Conservation (phyloP, 495 filamentous ascomycete species). For the Aspergillus panamensis region DNA sequence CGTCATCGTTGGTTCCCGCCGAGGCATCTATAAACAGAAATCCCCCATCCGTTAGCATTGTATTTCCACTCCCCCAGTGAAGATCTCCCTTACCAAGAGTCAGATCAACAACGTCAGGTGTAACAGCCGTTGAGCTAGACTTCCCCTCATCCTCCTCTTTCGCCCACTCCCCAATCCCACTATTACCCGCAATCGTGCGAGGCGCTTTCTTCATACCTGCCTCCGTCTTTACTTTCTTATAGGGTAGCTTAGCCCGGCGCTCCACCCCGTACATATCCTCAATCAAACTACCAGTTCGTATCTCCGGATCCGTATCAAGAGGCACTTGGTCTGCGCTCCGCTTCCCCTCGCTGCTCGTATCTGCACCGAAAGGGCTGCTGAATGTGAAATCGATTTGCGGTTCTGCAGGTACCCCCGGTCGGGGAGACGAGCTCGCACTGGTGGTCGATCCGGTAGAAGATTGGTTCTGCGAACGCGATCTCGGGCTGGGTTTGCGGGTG, state of each 20-base stretch:
- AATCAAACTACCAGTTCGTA: conserved; percentile 43
- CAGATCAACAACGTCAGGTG: conserved; percentile 57
- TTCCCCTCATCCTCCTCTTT: conserved; percentile 52
- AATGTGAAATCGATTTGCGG: conserved; percentile 31
- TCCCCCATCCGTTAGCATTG: background rate
- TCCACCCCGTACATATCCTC: conserved; percentile 72
- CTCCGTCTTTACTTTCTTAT: conserved; percentile 63
- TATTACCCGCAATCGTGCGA: conserved; percentile 45
- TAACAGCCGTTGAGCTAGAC: conserved; percentile 20
- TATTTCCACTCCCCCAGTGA: background rate
- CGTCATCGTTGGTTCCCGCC: conserved; percentile 32
- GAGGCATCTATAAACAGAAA: conserved; percentile 21
- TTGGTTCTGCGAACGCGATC: conserved; percentile 14
- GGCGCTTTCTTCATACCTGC: conserved; percentile 32
- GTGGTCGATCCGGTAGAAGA: conserved; percentile 9
- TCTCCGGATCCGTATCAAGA: conserved; percentile 14
- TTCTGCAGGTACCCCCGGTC: conserved; percentile 9
- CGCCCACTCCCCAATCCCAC: conserved; percentile 61
- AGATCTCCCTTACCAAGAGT: conserved; percentile 48
- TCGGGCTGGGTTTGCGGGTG: conserved; percentile 11
- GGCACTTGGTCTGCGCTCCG: conserved; percentile 31
- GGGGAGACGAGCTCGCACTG: conserved; percentile 16
- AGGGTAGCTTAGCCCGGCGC: conserved; percentile 55
- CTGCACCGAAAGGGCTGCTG: conserved; percentile 20
- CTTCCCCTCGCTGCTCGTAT: conserved; percentile 28